Evolutionary conservation across 345 rosid species (phyloP).

Genomic region (Rhodomyrtus tomentosa): DNA sequence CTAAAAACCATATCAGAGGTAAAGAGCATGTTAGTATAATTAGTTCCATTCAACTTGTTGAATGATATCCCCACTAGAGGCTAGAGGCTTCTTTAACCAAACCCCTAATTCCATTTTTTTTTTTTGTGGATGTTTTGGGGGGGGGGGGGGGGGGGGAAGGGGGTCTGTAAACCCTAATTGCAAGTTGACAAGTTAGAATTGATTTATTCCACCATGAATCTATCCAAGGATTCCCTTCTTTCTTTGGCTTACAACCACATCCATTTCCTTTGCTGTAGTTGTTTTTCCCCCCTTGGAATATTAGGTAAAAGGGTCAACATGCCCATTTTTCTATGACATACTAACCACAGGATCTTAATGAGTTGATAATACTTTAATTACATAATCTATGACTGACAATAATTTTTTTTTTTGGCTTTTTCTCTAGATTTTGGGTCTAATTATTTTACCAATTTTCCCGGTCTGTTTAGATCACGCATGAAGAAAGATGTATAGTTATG

Average conservation of each 20-base stretch:
- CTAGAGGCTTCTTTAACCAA: neutral
- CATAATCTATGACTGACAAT: neutral
- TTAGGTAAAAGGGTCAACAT: neutral
- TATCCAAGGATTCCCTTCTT: neutral
- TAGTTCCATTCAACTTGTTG: neutral
- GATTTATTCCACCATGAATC: neutral
- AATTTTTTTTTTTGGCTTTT: neutral
- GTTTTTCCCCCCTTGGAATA: neutral
- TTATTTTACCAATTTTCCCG: neutral
- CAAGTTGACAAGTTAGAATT: neutral
- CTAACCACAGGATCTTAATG: neutral
- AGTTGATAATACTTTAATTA: neutral
- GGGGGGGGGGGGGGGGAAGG: no score
- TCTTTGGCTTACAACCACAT: neutral
- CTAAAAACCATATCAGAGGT: neutral
- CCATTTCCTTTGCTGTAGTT: neutral
- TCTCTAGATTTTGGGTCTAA: neutral
- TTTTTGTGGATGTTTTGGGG: no score
- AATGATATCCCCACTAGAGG: neutral
- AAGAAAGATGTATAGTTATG: neutral
- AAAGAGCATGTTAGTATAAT: neutral
- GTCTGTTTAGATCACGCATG: neutral
- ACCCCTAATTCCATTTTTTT: neutral
- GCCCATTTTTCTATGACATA: neutral
- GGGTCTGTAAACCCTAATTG: neutral